Evolutionary conservation across 805 yeast species (phyloP), one percentile per base, ranked within the genome.

Genomic region (Wickerhamiella vanderwaltii): DNA sequence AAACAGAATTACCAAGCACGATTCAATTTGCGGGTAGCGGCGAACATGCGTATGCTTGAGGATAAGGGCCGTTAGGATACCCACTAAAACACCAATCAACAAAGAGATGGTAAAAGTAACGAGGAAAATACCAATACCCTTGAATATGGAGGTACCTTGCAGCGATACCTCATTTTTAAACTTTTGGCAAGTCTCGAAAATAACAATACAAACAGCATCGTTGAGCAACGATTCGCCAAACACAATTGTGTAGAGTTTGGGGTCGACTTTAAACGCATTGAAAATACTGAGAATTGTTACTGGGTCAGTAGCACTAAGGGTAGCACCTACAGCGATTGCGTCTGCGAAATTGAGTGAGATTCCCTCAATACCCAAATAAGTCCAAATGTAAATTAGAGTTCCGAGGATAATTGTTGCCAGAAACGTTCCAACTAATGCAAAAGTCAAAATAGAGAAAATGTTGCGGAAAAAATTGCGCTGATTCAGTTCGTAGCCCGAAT

Each of bases 151-250:
- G n/a, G 56, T 37, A 38, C 75, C 72, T 7, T 29, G 19, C 13
- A 38, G 29, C 24, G 22, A 28, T 18, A 73, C 72, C 50, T 82
- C 79, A 34, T 94, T 97, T 54, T 87, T 93, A 61, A 91, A 85
- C 62, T 86, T 84, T 60, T 86, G 96, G 56, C 96, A 87, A 0
- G 99, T 91, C 64, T 91, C 98, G 65, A 91, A 91, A 94, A 91
- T 88, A 52, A 91, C 99, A 58, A 91, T 91, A 50, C 96, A 86
- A 46, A 91, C 93, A 28, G 99, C 99, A 65, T 91, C 99, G 59
- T 91, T 91, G 48, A 91, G 66, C 45, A 91, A 66, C 3, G 95
- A 83, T 62, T 91, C 99, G 38, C 99, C 99, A 60, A 91, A 88
- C 48, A 91, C 93, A 48, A 91, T 86, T 19, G 98, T 93, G 65